A percentile compares a stretch with the other conserved stretches of the same genome.
phyloP scores from a whole-genome alignment of 2,329 filamentous ascomycete genomes.

The Colletotrichum navitas region DNA sequence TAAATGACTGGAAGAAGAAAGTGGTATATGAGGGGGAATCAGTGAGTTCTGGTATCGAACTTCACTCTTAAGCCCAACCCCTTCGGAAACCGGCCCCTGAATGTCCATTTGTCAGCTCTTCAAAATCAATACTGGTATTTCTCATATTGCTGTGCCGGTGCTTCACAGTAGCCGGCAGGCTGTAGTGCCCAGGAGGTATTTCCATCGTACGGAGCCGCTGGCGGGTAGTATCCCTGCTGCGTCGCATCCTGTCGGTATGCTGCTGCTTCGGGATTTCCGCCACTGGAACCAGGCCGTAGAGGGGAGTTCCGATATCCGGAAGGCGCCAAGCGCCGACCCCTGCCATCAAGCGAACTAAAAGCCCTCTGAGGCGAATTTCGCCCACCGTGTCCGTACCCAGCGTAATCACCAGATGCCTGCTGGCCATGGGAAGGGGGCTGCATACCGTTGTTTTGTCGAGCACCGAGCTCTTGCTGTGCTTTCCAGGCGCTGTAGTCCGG shows the following conservation, averaged over 20 bases:
- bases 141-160: conserved; percentile 53
- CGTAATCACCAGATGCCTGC: conserved; percentile 59
- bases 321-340: conserved; percentile 52
- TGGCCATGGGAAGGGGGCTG: conserved; percentile 55
- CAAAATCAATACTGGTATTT: conserved; percentile 51
- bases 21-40: neutral
- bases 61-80: conserved; percentile 25
- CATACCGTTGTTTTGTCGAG: conserved; percentile 50
- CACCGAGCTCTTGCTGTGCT: conserved; percentile 49
- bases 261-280: conserved; percentile 56
- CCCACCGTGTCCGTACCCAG: conserved; percentile 44
- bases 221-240: conserved; percentile 16
- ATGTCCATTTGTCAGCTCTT: conserved; percentile 29
- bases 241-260: conserved; percentile 46
- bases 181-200: conserved; percentile 49
- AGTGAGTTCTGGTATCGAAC: neutral
- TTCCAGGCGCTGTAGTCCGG: conserved; percentile 72
- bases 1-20: neutral
- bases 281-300: conserved; percentile 62
- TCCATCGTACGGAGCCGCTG: conserved; percentile 28
- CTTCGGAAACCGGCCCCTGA: conserved; percentile 36
- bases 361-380: conserved; percentile 51
- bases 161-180: conserved; percentile 49
- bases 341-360: conserved; percentile 61
- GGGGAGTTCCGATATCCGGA: conserved; percentile 65